These are phyloP conservation scores for Phytophthora multivora DNA, from an alignment of 352 stramenopile species.

Conservation along the genomic window DNA sequence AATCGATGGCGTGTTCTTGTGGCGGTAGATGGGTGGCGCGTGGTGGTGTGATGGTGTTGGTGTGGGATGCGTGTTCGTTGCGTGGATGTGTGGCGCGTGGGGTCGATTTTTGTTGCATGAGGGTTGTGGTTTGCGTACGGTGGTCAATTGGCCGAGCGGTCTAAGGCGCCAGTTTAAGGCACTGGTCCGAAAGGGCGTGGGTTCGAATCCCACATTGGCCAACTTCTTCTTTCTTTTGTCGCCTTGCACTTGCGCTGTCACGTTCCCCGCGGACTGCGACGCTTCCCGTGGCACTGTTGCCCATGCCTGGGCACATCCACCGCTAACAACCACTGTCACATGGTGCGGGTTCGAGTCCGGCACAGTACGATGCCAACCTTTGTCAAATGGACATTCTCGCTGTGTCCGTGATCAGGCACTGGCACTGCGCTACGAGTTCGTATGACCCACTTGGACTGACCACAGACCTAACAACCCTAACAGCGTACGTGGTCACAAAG, in stretches of 20 bases:
- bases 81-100: not conserved
- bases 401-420: not conserved
- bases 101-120: not conserved
- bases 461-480: not conserved
- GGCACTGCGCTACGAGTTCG: not conserved
- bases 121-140: conserved; percentile 1
- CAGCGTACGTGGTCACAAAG: no score
- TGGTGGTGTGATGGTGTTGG: not conserved
- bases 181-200: conserved; percentile 14
- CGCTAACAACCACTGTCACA: not conserved
- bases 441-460: not conserved
- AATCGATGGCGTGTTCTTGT: not conserved
- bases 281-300: not conserved
- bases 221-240: conserved; percentile 13
- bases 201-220: conserved; percentile 19
- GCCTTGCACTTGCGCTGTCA: not conserved
- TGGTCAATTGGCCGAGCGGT: conserved; percentile 9
- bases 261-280: not conserved
- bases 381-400: not conserved
- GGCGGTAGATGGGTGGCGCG: not conserved
- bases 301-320: not conserved
- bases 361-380: not conserved
- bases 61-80: not conserved
- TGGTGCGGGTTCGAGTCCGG: not conserved
- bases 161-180: conserved; percentile 14